Evolutionary conservation across 2,329 filamentous ascomycete species (phyloP), one percentile per base, ranked within the genome.

Genomic region (Scedosporium boydii): DNA sequence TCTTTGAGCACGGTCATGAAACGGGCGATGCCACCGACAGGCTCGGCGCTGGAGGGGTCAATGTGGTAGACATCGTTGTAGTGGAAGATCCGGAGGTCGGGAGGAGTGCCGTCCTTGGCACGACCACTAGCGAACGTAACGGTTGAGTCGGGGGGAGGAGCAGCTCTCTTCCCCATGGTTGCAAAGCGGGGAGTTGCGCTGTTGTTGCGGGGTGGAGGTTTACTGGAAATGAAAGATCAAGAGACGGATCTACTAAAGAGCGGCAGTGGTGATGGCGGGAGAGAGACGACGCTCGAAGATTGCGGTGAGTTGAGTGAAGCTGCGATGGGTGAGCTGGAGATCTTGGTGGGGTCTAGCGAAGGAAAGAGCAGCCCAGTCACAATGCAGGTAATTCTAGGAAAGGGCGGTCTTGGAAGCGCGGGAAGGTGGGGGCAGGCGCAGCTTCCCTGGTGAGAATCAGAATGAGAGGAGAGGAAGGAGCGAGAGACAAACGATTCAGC

Each of bases 21-120:
- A 58, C 93, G 83, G 34, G 90, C 80, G 51, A 89, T 82, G 18
- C 93, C 93, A 29, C 93, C 93, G 2, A 92, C 86, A 1, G 93
- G 93, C 70, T 96, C 91, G 16, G 88, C 85, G 27, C 90, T 92
- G 1, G 80, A 80, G 1, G 76, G 71, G 67, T 96, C 91, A 61
- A 96, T 84, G 69, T 96, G 93, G 74, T 96, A 96, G 64, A 96
- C 92, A 75, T 97, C 92, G 74, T 96, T 96, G 80, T 89, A 96
- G 76, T 96, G 93, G 38, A 96, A 73, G 62, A 96, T 75, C n/a
- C 92, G 86, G 59, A 96, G 76, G 71, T 91, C 88, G 55, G 91
- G 89, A 14, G 73, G 68, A 3, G 69, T 65, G 7, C 66, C 63
- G 4, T 66, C 64, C 6, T 63, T 62, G 9, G 63, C 38, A 29